Evolutionary conservation across 2,329 filamentous ascomycete species (phyloP).

Genomic region (Rhexocercosporidium sp.): DNA sequence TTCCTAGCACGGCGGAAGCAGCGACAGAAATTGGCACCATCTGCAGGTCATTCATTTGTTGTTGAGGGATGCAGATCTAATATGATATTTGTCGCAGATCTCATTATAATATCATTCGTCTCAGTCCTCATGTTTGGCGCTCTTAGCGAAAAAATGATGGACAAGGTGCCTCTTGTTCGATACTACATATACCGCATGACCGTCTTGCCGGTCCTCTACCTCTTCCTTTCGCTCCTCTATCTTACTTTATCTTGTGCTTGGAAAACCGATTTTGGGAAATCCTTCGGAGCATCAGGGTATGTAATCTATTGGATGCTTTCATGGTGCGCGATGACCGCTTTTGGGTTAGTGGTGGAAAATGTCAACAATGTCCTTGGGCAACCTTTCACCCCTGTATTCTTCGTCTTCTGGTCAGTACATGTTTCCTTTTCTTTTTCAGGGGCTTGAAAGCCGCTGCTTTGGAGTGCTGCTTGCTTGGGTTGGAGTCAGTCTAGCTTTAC

Average conservation of each 20-base stretch:
- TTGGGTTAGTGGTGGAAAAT: constrained; percentile 31
- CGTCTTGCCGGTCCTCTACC: constrained; percentile 23
- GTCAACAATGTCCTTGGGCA: constrained; percentile 28
- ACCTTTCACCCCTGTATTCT: constrained; percentile 31
- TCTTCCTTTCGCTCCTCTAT: constrained; percentile 29
- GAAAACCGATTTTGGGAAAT: constrained; percentile 27
- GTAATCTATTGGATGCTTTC: constrained; percentile 32
- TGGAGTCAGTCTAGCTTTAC: constrained; percentile 21
- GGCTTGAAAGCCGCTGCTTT: constrained; percentile 29
- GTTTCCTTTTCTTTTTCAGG: background rate
- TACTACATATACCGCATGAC: constrained; percentile 29
- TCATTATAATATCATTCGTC: constrained; percentile 31
- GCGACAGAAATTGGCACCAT: constrained; percentile 33
- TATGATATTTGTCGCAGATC: constrained; percentile 13
- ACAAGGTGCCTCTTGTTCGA: constrained; percentile 19
- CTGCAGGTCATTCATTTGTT: constrained; percentile 17
- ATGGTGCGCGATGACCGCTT: constrained; percentile 30
- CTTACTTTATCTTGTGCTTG: constrained; percentile 27
- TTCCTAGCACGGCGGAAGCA: constrained; percentile 28
- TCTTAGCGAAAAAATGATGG: constrained; percentile 30
- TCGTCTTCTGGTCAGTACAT: constrained; percentile 20
- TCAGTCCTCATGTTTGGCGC: constrained; percentile 30
- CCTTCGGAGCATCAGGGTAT: constrained; percentile 27
- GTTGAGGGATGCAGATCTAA: background rate
- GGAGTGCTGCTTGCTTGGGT: constrained; percentile 27